phyloP scores from a whole-genome alignment of 768 basidiomycete genomes.

The Trametes villosa region DNA sequence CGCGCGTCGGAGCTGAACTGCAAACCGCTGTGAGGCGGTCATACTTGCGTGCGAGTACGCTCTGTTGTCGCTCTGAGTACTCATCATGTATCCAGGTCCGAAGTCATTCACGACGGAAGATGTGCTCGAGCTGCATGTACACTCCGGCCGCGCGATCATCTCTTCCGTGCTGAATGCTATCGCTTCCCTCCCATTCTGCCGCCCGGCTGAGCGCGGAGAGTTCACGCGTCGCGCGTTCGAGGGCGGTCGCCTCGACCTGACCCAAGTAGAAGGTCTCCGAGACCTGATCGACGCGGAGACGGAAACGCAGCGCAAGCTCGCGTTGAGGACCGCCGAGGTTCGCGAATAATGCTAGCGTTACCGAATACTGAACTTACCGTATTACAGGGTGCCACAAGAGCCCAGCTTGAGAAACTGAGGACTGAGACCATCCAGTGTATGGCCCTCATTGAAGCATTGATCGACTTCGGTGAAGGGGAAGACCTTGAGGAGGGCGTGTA shows the following conservation, averaged over 20 bases:
- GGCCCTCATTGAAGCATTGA: slow-evolving; percentile 83
- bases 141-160: slow-evolving; percentile 84
- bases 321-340: slow-evolving; percentile 70
- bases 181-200: slow-evolving; percentile 60
- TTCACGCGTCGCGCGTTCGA: slow-evolving; percentile 86
- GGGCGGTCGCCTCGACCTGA: slow-evolving; percentile 81
- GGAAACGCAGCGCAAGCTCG: slow-evolving; percentile 76
- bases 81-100: slow-evolving; percentile 40
- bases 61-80: neutral
- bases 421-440: slow-evolving; percentile 70
- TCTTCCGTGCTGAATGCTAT: slow-evolving; percentile 70
- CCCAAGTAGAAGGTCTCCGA: slow-evolving; percentile 86
- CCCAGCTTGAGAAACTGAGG: slow-evolving; percentile 67
- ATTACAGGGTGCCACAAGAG: slow-evolving; percentile 62
- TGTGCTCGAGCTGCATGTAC: slow-evolving; percentile 82
- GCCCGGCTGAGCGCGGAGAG: slow-evolving; percentile 86
- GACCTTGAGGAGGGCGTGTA: slow-evolving; percentile 84
- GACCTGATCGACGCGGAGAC: slow-evolving; percentile 92
- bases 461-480: slow-evolving; percentile 93
- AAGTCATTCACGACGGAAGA: slow-evolving; percentile 86
- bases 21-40: too few relatives aligned
- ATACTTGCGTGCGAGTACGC: too few relatives aligned
- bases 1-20: too few relatives aligned
- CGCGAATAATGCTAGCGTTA: slow-evolving; percentile 33
- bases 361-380: too few relatives aligned